Evolutionary conservation across 2,329 filamentous ascomycete species (phyloP), one percentile per base, ranked within the genome.

Genomic region (Fusarium guadeloupense): DNA sequence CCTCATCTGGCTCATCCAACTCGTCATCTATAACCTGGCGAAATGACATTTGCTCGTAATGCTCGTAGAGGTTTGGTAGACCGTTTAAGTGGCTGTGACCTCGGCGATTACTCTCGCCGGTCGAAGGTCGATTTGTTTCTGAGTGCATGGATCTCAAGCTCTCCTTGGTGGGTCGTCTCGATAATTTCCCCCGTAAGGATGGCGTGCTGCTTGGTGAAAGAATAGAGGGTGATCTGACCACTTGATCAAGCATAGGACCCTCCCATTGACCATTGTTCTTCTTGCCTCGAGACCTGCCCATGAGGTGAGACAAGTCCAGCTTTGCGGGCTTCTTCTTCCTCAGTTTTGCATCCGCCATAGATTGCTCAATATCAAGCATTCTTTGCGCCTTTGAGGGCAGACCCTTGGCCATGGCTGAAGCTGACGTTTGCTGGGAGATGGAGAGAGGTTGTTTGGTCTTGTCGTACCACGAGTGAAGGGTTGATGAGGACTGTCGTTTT

Each of bases 381-480:
- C 75, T 73, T 46, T 76, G 77, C 1, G 79, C 75, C 63, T 85
- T 85, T 38, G 75, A 68, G 0, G 83, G 82, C 6, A 81, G 69
- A 4, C 82, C 83, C 63, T 83, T 85, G 19, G 83, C 82, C 79
- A 86, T 86, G 55, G 83, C 81, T 2, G 83, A 85, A 37, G 78
- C 81, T 1, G 83, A 85, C 0, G 84, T 85, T 68, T 86, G 84
- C 65, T 85, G 84, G 1, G 83, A 85, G 56, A 85, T 80, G n/a
- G 81, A 77, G 6, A 86, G 76, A 10, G 83, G 83, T 41, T 83
- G 77, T 65, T 83, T 84, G 6, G 80, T 71, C 67, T 83, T 82
- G 72, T 86, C 83, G 70, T 86, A 86, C 71, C 81, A 84, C 1
- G 83, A 84, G 26, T 76, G 76, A 54, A 85, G 79, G n/a, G 83